Conservation (phyloP, 306 rosid species). For the Vicia villosa region DNA sequence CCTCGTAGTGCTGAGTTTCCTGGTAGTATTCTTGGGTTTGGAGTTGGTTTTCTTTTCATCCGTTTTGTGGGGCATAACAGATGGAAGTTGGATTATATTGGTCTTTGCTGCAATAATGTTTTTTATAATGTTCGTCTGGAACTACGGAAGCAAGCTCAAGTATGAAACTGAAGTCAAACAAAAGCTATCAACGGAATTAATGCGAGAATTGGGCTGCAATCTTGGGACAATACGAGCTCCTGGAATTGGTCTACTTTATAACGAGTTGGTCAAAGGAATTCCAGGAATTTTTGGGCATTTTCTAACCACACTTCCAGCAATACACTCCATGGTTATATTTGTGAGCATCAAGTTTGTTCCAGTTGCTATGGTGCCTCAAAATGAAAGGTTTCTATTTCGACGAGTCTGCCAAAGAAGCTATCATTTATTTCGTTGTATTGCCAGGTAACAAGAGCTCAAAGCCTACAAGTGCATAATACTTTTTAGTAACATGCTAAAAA, state of each 20-base stretch:
- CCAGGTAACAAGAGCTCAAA: slow-evolving; percentile 58
- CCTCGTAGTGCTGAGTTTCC: slow-evolving; percentile 64
- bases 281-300: slow-evolving; percentile 97
- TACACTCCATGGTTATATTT: slow-evolving; percentile 84
- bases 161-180: slow-evolving; percentile 96
- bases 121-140: slow-evolving; percentile 86
- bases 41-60: slow-evolving; percentile 93
- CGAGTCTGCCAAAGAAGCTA: slow-evolving; percentile 85
- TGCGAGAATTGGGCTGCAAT: slow-evolving; percentile 85
- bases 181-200: slow-evolving; percentile 81
- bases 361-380: slow-evolving; percentile 90
- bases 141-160: slow-evolving; percentile 94
- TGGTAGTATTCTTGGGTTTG: slow-evolving; percentile 74
- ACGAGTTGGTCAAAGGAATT: slow-evolving; percentile 94
- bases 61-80: slow-evolving; percentile 77
- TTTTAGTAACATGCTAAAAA: slow-evolving; percentile 4
- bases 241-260: slow-evolving; percentile 91
- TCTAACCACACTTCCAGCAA: slow-evolving; percentile 68
- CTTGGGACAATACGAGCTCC: slow-evolving; percentile 97
- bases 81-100: slow-evolving; percentile 97
- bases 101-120: slow-evolving; percentile 79
- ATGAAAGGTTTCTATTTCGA: slow-evolving; percentile 94
- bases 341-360: slow-evolving; percentile 93
- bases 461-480: slow-evolving; percentile 2
- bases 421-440: slow-evolving; percentile 95